Base-by-base conservation (phyloP, 1,139 yeast species). In the Casaregolazyma lundiana region DNA sequence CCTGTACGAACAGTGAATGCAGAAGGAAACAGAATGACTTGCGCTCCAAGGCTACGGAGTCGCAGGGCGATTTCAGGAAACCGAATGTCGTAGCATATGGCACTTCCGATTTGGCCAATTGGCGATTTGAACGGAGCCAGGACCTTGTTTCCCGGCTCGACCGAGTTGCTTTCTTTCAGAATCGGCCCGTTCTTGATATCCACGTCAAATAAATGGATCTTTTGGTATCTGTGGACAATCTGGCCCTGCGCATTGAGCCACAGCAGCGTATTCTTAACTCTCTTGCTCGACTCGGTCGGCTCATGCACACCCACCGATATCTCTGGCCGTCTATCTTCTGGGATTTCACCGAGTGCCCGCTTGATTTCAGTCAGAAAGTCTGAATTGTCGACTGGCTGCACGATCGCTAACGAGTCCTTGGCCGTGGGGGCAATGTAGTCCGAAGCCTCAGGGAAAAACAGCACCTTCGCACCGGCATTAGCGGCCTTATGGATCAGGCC, bases 1-100 rank as follows among this genome's bases (percentile, higher is more conserved):
- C 98, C 97, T 0, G 97, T 92, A 57, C 82, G 79, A 59, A 85
- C 78, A 0, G 97, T 90, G 69, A 94, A 92, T 0, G 97, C 97
- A 35, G 95, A 83, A 0, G 98, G 97, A 57, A 71, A 92, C 1
- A 90, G 76, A 22, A 92, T 59, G 24, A 92, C 68, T 49, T 88
- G 76, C 0, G 97, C 96, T 1, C 97, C 97, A 38, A 70, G 59
- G 18, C 77, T 62, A 36, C 96, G 71, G 38, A 87, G 69, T 38
- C 79, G 64, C 30, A 84, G 61, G 1, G 92, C 80, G 43, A 84
- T 68, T 62, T 90, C 97, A 0, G 96, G 96, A 63, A 90, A 90
- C 53, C 97, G 70, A 35, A 92, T 77, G 63, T 88, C 96, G 61
- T 88, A 89, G 64, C 97, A 89, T 34, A 87, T 84, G 1, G 83